Base-by-base conservation (phyloP, 495 filamentous ascomycete species). In the Aspergillus diversus region DNA sequence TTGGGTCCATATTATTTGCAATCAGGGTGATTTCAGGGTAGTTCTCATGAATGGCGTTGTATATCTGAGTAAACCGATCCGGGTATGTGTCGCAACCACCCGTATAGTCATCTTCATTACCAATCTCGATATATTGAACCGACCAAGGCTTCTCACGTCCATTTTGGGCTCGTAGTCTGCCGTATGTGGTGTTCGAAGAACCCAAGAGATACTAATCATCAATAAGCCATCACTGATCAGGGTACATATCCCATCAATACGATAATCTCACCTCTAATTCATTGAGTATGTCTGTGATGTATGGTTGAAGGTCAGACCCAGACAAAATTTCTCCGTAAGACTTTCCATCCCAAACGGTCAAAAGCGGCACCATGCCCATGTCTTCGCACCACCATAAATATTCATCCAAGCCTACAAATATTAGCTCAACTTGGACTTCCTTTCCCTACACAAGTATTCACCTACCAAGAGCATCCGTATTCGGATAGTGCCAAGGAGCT, bases 311-410 rank as follows among this genome's bases (percentile, higher is more conserved):
- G 35, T 76, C 77, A 0, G 64, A 31, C 0, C 72, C 77, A 0
- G 71, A 72, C 5, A 80, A n/a, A 49, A 80, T 72, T 15, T 77
- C 73, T 5, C 80, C 80, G 53, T 86, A 86, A 5, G 84, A 84
- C 61, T 89, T 85, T n/a, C 88, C 88, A 49, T 79, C 75, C 71
- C 82, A 90, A 16, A 91, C 78, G 8, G 72, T 84, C 13, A 88
- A 73, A 5, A 88, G 74, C 2, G 85, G 78, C 35, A 83, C 81
- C 67, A 88, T 77, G 17, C 76, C 74, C 70, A 89, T 80, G 60
- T 90, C 87, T 64, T 89, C 83, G 39, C 82, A 83, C 83, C 87
- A 90, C 68, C 86, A 75, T 46, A 90, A 78, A 69, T 89, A 90
- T 66, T 90, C 89, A 49, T 77, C 71, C 6, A 83, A 71, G 32